Evolutionary conservation across 306 rosid genomes (phyloP).

Genomic region (Vachellia collinsii): DNA sequence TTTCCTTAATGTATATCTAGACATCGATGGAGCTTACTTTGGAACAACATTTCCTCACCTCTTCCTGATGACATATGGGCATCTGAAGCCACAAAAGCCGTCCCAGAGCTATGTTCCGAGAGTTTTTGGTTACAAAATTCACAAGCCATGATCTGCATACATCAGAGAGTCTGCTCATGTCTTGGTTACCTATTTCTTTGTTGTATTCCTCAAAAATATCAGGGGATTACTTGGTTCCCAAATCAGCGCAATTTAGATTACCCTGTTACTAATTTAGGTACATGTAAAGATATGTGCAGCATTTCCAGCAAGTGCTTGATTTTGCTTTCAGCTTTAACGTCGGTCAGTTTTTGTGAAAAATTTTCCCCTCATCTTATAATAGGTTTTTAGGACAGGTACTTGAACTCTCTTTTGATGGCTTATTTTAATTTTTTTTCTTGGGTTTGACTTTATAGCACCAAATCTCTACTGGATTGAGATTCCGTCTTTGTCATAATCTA

Average conservation of each 20-base stretch:
- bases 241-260: conserved; percentile 32
- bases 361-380: neutral
- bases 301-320: conserved; percentile 38
- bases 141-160: conserved; percentile 63
- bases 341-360: conserved; percentile 31
- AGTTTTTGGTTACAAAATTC: conserved; percentile 86
- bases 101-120: conserved; percentile 73
- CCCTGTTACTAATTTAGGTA: conserved; percentile 30
- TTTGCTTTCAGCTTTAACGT: conserved; percentile 42
- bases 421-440: neutral
- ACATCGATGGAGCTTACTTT: conserved; percentile 88
- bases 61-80: conserved; percentile 80
- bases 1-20: conserved; percentile 53
- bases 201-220: conserved; percentile 31
- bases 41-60: conserved; percentile 86
- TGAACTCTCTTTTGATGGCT: conserved; percentile 31
- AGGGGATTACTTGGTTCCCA: conserved; percentile 2
- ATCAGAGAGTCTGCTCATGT: conserved; percentile 29
- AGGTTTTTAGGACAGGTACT: conserved; percentile 4
- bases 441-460: neutral
- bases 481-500: neutral
- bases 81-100: conserved; percentile 78
- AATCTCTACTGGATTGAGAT: conserved; percentile 3
- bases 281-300: conserved; percentile 38
- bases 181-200: conserved; percentile 28